Conservation (phyloP, 176 grass and related monocot species). For the Raddia guianensis region DNA sequence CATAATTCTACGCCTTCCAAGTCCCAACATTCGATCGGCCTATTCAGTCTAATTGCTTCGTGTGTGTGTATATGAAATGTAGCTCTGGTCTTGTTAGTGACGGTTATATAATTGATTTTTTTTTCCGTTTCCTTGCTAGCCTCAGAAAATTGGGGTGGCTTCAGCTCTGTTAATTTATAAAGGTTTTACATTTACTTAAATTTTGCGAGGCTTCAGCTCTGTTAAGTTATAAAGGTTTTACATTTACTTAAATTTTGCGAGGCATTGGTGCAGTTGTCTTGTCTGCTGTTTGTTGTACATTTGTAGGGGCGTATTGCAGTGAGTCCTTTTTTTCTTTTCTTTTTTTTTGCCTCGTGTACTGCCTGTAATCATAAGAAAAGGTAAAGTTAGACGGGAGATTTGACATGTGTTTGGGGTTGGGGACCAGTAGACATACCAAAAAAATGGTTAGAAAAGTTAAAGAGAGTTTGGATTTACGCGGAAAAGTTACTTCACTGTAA, state of each 20-base stretch:
- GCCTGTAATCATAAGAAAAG: too few relatives aligned
- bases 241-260: slow-evolving; percentile 39
- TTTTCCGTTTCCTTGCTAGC: slow-evolving; percentile 28
- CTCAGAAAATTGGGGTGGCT: slow-evolving; percentile 42
- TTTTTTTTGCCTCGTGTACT: too few relatives aligned
- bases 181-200: slow-evolving; percentile 36
- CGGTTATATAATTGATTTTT: neutral
- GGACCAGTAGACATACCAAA: too few relatives aligned
- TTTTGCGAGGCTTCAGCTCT: slow-evolving; percentile 30
- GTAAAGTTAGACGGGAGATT: too few relatives aligned
- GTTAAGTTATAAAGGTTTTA: slow-evolving; percentile 30
- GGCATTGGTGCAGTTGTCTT: neutral
- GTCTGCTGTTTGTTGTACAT: slow-evolving; percentile 9
- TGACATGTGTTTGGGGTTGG: too few relatives aligned
- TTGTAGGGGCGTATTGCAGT: neutral
- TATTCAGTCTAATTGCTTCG: slow-evolving; percentile 46
- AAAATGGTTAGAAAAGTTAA: too few relatives aligned
- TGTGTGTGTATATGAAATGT: slow-evolving; percentile 50
- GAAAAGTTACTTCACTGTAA: too few relatives aligned
- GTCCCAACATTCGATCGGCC: slow-evolving; percentile 20
- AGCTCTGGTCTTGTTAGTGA: slow-evolving; percentile 42
- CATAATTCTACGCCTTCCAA: neutral
- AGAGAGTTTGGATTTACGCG: too few relatives aligned
- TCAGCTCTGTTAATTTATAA: slow-evolving; percentile 24
- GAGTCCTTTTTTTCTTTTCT: too few relatives aligned